These are phyloP conservation scores for Trichoderma sp. DNA, from an alignment of 2,329 filamentous ascomycete genomes.

Conservation along the genomic window DNA sequence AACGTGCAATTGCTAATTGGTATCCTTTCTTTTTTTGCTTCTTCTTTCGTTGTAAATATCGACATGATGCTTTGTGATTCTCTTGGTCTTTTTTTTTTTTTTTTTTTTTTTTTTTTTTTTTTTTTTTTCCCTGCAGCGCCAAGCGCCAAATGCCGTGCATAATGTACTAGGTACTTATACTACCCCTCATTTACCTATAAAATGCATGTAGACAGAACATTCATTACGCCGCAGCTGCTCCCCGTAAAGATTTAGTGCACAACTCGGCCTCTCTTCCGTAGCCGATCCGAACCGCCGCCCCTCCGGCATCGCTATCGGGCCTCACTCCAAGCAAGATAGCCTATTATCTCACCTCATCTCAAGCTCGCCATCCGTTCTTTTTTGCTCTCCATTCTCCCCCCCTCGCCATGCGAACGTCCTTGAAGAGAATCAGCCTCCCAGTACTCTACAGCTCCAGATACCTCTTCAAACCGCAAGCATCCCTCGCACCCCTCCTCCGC, in stretches of 20 bases:
- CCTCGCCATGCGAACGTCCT: slow-evolving; percentile 9
- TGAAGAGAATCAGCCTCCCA: background rate
- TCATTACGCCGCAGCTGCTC: background rate
- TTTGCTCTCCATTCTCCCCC: background rate
- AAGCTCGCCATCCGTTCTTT: background rate
- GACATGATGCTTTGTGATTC: background rate
- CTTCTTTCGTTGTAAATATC: background rate
- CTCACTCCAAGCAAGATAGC: background rate
- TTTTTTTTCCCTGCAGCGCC: background rate
- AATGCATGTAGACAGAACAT: background rate
- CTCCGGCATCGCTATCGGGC: slow-evolving; percentile 17
- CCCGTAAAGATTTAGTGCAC: background rate
- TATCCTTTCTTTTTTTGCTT: slow-evolving; percentile 13
- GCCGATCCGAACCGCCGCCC: slow-evolving; percentile 15
- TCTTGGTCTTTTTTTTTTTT: background rate
- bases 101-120: background rate
- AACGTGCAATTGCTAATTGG: slow-evolving; percentile 32
- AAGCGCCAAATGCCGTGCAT: slow-evolving; percentile 1
- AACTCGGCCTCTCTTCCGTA: background rate
- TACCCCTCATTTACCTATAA: background rate
- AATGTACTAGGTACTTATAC: background rate
- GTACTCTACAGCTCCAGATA: slow-evolving; percentile 1
- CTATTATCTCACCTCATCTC: slow-evolving; percentile 1
- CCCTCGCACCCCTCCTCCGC: slow-evolving; percentile 22
- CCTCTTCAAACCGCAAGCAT: slow-evolving; percentile 20